These are phyloP conservation scores for Metarhizium robertsii DNA, from an alignment of 2,329 filamentous ascomycete genomes.

Conservation along the genomic window DNA sequence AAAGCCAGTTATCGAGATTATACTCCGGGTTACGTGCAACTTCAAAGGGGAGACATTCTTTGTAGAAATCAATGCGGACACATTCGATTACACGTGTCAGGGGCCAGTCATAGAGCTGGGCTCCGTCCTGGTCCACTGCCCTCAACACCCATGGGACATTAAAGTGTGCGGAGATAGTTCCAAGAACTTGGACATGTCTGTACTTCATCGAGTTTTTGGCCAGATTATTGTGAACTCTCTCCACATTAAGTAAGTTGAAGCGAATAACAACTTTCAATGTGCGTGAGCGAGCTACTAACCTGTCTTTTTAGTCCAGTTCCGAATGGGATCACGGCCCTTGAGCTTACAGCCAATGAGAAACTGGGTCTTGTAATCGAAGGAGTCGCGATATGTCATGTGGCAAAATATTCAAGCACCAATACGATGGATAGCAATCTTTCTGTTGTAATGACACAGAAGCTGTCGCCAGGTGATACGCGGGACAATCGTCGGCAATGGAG, in stretches of 20 bases:
- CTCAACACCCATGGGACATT: slow-evolving; percentile 22
- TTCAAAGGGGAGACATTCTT: slow-evolving; percentile 6
- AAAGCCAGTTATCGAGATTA: slow-evolving; percentile 9
- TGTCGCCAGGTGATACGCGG: slow-evolving; percentile 4
- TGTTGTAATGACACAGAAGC: slow-evolving; percentile 13
- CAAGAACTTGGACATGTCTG: slow-evolving; percentile 6
- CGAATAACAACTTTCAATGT: neutral
- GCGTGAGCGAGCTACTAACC: neutral
- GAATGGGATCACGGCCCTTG: slow-evolving; percentile 11
- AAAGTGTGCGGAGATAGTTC: slow-evolving; percentile 14
- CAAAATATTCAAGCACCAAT: slow-evolving; percentile 10
- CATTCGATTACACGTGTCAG: slow-evolving; percentile 13
- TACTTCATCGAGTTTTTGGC: slow-evolving; percentile 12
- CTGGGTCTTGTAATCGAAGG: slow-evolving; percentile 9
- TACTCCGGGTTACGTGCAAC: slow-evolving; percentile 18
- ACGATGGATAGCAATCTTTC: slow-evolving; percentile 12
- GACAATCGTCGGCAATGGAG: slow-evolving; percentile 6
- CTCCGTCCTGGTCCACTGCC: slow-evolving; percentile 20
- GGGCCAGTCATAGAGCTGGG: slow-evolving; percentile 12
- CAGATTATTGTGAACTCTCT: slow-evolving; percentile 14
- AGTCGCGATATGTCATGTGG: slow-evolving; percentile 13
- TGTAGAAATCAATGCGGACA: slow-evolving; percentile 19
- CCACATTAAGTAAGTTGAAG: slow-evolving; percentile 14
- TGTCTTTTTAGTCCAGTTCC: slow-evolving; percentile 7
- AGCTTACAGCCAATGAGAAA: slow-evolving; percentile 5